These are phyloP conservation scores for Peronospora destructor DNA, from an alignment of 352 stramenopile genomes.

Conservation along the genomic window DNA sequence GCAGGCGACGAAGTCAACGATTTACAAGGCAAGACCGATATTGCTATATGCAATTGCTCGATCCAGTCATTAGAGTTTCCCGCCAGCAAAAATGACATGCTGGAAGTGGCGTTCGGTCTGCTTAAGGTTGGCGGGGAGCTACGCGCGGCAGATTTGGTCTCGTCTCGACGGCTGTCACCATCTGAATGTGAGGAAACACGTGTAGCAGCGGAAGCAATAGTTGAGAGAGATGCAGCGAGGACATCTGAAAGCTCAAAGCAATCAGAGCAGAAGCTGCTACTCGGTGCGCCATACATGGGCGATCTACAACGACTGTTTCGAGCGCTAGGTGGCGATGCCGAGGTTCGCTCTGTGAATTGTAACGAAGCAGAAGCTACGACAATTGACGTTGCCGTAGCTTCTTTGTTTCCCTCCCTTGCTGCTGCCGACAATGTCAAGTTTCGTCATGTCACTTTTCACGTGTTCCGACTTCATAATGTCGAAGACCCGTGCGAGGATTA, in stretches of 20 bases:
- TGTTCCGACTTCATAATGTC: conserved; percentile 37
- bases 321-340: conserved; percentile 15
- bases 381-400: conserved; percentile 17
- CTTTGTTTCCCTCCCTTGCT: conserved; percentile 12
- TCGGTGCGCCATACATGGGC: conserved; percentile 34
- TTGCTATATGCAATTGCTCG: conserved; percentile 49
- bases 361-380: conserved; percentile 10
- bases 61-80: conserved; percentile 28
- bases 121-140: conserved; percentile 48
- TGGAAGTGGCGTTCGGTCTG: conserved; percentile 30
- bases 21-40: conserved; percentile 13
- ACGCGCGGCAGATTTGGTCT: conserved; percentile 26
- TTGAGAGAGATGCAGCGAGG: not conserved
- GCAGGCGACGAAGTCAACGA: conserved; percentile 7
- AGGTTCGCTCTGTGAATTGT: conserved; percentile 17
- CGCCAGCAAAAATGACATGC: conserved; percentile 22
- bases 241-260: not conserved
- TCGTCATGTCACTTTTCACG: conserved; percentile 25
- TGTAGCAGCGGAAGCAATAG: conserved; percentile 9
- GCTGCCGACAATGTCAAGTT: conserved; percentile 12
- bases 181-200: conserved; percentile 18
- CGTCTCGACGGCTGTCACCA: conserved; percentile 23
- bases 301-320: conserved; percentile 43
- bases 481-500: conserved; percentile 52
- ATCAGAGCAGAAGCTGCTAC: conserved; percentile 19